Percentiles rank a stretch among this genome's conserved stretches.
Conservation (phyloP, 345 rosid species). For the Linum trigynum region DNA sequence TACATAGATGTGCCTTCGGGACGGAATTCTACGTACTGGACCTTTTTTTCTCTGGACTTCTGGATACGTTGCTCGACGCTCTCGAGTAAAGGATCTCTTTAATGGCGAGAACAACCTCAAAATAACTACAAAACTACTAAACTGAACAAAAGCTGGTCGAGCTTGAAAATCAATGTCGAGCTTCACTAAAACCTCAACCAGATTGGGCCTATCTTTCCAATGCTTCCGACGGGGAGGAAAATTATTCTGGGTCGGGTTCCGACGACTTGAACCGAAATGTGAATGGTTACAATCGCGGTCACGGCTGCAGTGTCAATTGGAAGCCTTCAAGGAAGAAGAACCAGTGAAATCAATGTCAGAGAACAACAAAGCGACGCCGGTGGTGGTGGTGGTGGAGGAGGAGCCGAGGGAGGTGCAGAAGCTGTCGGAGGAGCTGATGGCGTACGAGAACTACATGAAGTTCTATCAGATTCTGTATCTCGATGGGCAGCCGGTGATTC, state of each 20-base stretch:
- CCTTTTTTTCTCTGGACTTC: too few species aligned
- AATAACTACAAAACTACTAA: too few species aligned
- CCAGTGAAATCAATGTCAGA: conserved; percentile 1
- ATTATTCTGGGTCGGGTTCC: conserved; percentile 23
- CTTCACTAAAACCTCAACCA: conserved; percentile 32
- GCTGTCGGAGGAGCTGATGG: conserved; percentile 64
- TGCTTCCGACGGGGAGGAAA: conserved; percentile 20
- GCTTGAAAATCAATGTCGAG: too few species aligned
- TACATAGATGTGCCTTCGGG: too few species aligned
- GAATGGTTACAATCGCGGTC: not conserved
- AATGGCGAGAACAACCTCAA: too few species aligned
- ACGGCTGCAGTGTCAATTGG: conserved; percentile 2
- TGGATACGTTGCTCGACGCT: too few species aligned
- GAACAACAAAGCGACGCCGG: conserved; percentile 18
- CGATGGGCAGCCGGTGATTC: conserved; percentile 45
- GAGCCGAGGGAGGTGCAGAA: conserved; percentile 37
- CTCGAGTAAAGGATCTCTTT: too few species aligned
- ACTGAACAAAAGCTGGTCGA: too few species aligned
- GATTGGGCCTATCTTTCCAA: conserved; percentile 8
- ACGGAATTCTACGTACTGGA: too few species aligned
- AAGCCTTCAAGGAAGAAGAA: not conserved
- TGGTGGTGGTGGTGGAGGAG: conserved; percentile 17
- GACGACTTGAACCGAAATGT: conserved; percentile 11
- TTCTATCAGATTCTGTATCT: conserved; percentile 64
- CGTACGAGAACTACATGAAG: conserved; percentile 65